Percentiles rank a stretch among this genome's conserved stretches.
Evolutionary conservation across 1,284 basidiomycete species (phyloP).

Genomic region (Tilletia setariae): DNA sequence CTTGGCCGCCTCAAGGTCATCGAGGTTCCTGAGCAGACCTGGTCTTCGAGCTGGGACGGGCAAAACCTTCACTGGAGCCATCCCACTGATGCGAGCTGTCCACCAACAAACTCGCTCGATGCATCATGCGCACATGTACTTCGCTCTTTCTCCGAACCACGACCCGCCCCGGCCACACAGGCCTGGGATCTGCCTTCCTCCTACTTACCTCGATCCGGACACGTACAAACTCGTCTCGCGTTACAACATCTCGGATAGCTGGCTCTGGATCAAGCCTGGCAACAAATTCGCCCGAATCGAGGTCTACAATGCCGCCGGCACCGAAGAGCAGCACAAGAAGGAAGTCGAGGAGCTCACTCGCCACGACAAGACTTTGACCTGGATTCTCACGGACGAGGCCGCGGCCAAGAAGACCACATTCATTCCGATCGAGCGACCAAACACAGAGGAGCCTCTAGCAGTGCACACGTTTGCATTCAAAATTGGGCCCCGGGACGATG

Average conservation of each 20-base stretch:
- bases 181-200: background rate
- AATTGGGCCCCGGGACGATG: background rate
- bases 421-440: background rate
- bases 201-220: background rate
- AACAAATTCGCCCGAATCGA: background rate
- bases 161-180: background rate
- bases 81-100: background rate
- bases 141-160: background rate
- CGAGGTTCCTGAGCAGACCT: too few relatives aligned
- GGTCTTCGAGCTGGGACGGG: too few relatives aligned
- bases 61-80: too few relatives aligned
- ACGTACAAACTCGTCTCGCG: background rate
- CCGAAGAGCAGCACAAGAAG: background rate
- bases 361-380: background rate
- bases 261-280: constrained; percentile 7
- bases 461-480: background rate
- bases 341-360: background rate
- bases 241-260: background rate
- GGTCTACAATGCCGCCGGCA: background rate
- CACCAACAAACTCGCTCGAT: background rate
- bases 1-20: too few relatives aligned
- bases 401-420: background rate
- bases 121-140: background rate
- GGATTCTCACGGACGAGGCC: background rate
- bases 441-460: background rate